These are phyloP conservation scores for Cyclotella distinguenda DNA, from an alignment of 108 stramenopile species.

Conservation along the genomic window DNA sequence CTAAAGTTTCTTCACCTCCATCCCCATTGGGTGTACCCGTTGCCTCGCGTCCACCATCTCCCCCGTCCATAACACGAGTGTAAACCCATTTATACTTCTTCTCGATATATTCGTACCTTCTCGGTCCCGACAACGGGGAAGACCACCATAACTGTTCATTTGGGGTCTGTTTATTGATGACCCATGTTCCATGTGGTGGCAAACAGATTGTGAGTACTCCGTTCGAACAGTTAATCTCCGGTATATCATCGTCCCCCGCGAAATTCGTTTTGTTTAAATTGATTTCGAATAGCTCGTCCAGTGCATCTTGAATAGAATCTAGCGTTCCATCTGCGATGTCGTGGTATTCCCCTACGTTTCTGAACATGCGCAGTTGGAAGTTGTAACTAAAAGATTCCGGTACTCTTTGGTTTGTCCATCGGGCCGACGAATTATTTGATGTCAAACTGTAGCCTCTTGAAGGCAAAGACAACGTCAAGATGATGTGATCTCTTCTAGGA, in stretches of 20 bases:
- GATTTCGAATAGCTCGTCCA: slow-evolving; percentile 82
- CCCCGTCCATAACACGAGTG: slow-evolving; percentile 57
- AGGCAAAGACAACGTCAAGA: no score
- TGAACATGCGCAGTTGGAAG: slow-evolving; percentile 51
- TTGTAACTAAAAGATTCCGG: no score
- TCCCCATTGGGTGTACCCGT: background rate
- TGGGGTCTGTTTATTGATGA: slow-evolving; percentile 96
- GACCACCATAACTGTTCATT: slow-evolving; percentile 91
- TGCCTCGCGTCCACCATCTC: background rate
- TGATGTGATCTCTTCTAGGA: no score
- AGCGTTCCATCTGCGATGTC: slow-evolving; percentile 82
- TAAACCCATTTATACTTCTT: slow-evolving; percentile 69
- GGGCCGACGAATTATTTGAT: no score
- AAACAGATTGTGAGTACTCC: slow-evolving; percentile 78
- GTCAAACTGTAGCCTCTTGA: no score
- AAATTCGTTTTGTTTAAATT: slow-evolving; percentile 45
- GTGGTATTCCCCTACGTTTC: slow-evolving; percentile 79
- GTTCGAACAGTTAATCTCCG: slow-evolving; percentile 65
- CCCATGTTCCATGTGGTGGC: slow-evolving; percentile 88
- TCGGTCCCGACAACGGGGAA: slow-evolving; percentile 88
- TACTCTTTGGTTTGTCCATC: no score
- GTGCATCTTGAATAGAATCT: slow-evolving; percentile 83
- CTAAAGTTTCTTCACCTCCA: slow-evolving; percentile 44
- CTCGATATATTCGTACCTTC: slow-evolving; percentile 83
- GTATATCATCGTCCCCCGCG: slow-evolving; percentile 31